Evolutionary conservation across 768 basidiomycete species (phyloP).

Genomic region (Podaxis pistillaris): DNA sequence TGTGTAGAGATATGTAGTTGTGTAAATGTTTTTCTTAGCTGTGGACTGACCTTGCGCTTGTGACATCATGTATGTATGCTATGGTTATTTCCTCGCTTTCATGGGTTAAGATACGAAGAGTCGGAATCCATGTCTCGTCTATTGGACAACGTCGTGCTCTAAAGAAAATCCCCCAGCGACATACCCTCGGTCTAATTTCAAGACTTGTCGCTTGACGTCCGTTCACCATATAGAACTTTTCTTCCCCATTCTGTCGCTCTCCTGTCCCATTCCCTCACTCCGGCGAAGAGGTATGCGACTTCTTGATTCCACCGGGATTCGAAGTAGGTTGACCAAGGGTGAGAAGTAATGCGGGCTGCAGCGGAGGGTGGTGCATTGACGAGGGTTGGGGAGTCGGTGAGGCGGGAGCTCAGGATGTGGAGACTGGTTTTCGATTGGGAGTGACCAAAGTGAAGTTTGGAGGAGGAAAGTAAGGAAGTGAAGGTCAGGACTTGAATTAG

Average conservation of each 20-base stretch:
- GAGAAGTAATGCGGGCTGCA: slow-evolving; percentile 46
- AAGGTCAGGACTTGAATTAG: neutral
- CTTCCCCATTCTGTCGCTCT: slow-evolving; percentile 46
- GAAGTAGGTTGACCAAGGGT: slow-evolving; percentile 46
- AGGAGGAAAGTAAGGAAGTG: neutral
- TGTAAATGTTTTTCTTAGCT: no score
- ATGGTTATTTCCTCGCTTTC: neutral
- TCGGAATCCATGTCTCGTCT: neutral
- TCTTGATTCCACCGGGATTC: slow-evolving; percentile 62
- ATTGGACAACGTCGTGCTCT: neutral
- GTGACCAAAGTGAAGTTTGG: neutral
- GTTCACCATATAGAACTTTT: slow-evolving; percentile 41
- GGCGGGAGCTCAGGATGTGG: slow-evolving; percentile 46
- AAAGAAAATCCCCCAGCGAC: neutral
- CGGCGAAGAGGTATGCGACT: slow-evolving; percentile 42
- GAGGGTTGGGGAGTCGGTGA: slow-evolving; percentile 46
- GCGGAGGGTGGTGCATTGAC: slow-evolving; percentile 54
- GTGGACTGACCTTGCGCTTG: no score
- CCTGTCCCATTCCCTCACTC: slow-evolving; percentile 45
- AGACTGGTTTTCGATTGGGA: slow-evolving; percentile 32
- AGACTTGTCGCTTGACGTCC: neutral
- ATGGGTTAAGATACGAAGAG: neutral
- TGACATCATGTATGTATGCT: neutral
- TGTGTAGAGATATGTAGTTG: neutral
- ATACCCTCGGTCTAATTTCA: neutral